Evolutionary conservation across 768 basidiomycete genomes (phyloP).

Genomic region (Kwoniella heveanensis): DNA sequence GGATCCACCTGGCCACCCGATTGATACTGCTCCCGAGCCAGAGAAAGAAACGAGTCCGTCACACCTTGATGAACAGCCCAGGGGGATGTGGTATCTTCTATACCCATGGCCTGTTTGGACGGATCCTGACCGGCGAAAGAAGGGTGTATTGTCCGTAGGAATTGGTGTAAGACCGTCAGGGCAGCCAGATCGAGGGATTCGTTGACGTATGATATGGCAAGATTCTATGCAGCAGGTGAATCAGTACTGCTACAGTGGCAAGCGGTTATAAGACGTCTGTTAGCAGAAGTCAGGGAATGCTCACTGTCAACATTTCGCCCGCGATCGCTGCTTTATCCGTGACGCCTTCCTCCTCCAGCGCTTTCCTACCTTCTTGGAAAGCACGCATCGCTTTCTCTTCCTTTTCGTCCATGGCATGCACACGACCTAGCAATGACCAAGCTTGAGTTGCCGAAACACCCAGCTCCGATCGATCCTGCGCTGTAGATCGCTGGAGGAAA

Average conservation of each 20-base stretch:
- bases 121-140: constrained; percentile 60
- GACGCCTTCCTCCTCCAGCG: constrained; percentile 27
- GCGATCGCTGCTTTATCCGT: constrained; percentile 24
- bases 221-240: constrained; percentile 63
- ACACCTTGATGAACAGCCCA: constrained; percentile 83
- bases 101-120: constrained; percentile 24
- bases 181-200: constrained; percentile 86
- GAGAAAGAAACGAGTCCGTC: constrained; percentile 76
- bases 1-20: constrained; percentile 71
- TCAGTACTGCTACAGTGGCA: not conserved
- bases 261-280: no score
- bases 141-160: constrained; percentile 68
- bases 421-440: constrained; percentile 90
- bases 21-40: constrained; percentile 78
- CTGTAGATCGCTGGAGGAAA: constrained; percentile 62
- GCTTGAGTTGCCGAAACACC: constrained; percentile 66
- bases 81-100: constrained; percentile 43
- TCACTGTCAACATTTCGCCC: constrained; percentile 46
- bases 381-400: constrained; percentile 58
- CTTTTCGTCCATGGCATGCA: constrained; percentile 63
- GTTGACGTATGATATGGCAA: constrained; percentile 95
- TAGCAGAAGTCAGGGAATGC: not conserved
- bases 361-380: constrained; percentile 54
- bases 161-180: constrained; percentile 79
- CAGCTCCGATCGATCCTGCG: constrained; percentile 17